phyloP scores from a whole-genome alignment of 768 basidiomycete species.

The Cystofilobasidium capitatum region DNA sequence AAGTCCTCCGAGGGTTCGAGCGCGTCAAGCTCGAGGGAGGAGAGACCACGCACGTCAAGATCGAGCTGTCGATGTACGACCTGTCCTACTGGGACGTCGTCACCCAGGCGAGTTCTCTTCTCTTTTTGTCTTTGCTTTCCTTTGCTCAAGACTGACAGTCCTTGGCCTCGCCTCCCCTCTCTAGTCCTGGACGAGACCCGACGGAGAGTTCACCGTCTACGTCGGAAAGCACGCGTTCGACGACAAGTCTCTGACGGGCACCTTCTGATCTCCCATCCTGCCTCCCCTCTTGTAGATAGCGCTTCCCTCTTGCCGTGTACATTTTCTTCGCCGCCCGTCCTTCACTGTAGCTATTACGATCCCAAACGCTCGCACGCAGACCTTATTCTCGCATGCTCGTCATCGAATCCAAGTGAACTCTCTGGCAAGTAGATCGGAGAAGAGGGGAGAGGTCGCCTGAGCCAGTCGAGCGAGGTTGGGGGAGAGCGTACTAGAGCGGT shows the following conservation, averaged over 20 bases:
- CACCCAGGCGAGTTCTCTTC: neutral
- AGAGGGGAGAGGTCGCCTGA: no score
- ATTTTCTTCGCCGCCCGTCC: no score
- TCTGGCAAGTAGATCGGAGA: no score
- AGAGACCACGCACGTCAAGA: conserved; percentile 35
- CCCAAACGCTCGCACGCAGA: no score
- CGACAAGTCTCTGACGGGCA: neutral
- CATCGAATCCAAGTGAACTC: no score
- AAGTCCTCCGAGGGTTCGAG: conserved; percentile 32
- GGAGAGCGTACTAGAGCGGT: no score
- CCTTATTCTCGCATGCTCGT: no score
- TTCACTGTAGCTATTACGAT: no score
- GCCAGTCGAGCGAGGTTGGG: no score
- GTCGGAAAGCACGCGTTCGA: conserved; percentile 16
- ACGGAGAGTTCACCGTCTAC: conserved; percentile 9
- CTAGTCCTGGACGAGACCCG: conserved; percentile 16
- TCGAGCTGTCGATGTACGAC: conserved; percentile 10
- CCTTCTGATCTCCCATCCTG: no score
- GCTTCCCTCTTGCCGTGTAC: no score
- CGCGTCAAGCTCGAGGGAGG: conserved; percentile 27
- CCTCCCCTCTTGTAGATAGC: no score
- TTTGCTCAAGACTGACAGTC: neutral
- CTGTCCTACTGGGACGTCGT: conserved; percentile 19
- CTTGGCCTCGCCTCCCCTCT: neutral
- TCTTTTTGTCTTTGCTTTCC: neutral